phyloP scores from a whole-genome alignment of 768 basidiomycete species.

The Pleurotus cornucopiae region DNA sequence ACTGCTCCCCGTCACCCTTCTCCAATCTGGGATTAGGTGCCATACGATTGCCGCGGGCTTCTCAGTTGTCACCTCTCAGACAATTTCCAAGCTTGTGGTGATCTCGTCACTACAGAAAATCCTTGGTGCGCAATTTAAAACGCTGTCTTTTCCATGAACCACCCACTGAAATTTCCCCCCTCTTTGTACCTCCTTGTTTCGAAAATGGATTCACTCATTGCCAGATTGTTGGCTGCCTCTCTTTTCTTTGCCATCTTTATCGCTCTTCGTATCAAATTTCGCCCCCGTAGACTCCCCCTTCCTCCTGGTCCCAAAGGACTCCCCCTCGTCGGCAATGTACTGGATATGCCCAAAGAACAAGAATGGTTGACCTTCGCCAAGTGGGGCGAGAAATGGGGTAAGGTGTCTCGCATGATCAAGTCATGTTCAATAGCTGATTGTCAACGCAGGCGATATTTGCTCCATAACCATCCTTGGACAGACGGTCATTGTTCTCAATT shows the following conservation, averaged over 20 bases:
- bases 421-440: slow-evolving; percentile 5
- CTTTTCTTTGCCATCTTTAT: slow-evolving; percentile 4
- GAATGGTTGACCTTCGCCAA: slow-evolving; percentile 25
- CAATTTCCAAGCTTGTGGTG: not conserved
- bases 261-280: slow-evolving; percentile 1
- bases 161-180: not conserved
- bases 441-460: slow-evolving; percentile 48
- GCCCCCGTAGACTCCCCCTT: slow-evolving; percentile 13
- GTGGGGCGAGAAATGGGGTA: slow-evolving; percentile 44
- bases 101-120: no score
- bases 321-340: slow-evolving; percentile 29
- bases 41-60: slow-evolving; percentile 8
- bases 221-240: not conserved
- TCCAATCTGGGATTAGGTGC: not conserved
- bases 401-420: slow-evolving; percentile 8
- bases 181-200: not conserved
- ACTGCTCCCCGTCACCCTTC: not conserved
- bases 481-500: slow-evolving; percentile 53
- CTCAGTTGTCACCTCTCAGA: slow-evolving; percentile 1
- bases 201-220: not conserved
- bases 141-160: not conserved
- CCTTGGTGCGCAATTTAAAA: not conserved
- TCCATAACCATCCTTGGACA: slow-evolving; percentile 60
- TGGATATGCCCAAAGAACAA: slow-evolving; percentile 21
- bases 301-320: slow-evolving; percentile 34